Percentiles rank a stretch among this genome's conserved stretches.
These are phyloP conservation scores for Cryphonectria japonica DNA, from an alignment of 2,329 filamentous ascomycete species.

Conservation along the genomic window DNA sequence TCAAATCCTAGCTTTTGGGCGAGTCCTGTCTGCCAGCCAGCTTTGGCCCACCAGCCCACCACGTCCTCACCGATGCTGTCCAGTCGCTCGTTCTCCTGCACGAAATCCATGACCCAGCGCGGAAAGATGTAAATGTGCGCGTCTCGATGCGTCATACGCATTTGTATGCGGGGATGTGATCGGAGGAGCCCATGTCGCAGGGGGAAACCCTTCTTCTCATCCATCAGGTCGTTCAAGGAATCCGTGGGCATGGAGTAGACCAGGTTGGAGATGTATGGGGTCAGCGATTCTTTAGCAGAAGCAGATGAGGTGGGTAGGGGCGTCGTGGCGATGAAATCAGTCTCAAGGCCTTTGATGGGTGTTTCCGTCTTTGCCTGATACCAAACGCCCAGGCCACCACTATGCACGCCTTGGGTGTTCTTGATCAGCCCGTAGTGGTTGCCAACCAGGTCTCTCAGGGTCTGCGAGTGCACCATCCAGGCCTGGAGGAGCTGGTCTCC, in stretches of 20 bases:
- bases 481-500: slow-evolving; percentile 83
- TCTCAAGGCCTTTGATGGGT: slow-evolving; percentile 85
- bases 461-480: slow-evolving; percentile 86
- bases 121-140: slow-evolving; percentile 96
- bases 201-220: slow-evolving; percentile 73
- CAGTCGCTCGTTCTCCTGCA: slow-evolving; percentile 76
- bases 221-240: slow-evolving; percentile 80
- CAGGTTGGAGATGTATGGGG: slow-evolving; percentile 72
- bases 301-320: slow-evolving; percentile 64
- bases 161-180: slow-evolving; percentile 74
- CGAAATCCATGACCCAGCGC: slow-evolving; percentile 85
- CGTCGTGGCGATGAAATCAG: slow-evolving; percentile 84
- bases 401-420: slow-evolving; percentile 46
- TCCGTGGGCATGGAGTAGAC: slow-evolving; percentile 89
- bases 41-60: slow-evolving; percentile 93
- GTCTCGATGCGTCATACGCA: slow-evolving; percentile 84
- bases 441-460: slow-evolving; percentile 64
- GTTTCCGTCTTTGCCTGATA: slow-evolving; percentile 81
- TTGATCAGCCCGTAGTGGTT: slow-evolving; percentile 41
- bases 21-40: slow-evolving; percentile 84
- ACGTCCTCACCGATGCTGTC: slow-evolving; percentile 91
- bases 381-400: slow-evolving; percentile 86
- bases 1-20: slow-evolving; percentile 76
- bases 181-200: slow-evolving; percentile 77
- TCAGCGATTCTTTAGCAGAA: slow-evolving; percentile 65